Evolutionary conservation across 352 stramenopile species (phyloP).

Genomic region (Phytopythium cucurbitacearum): DNA sequence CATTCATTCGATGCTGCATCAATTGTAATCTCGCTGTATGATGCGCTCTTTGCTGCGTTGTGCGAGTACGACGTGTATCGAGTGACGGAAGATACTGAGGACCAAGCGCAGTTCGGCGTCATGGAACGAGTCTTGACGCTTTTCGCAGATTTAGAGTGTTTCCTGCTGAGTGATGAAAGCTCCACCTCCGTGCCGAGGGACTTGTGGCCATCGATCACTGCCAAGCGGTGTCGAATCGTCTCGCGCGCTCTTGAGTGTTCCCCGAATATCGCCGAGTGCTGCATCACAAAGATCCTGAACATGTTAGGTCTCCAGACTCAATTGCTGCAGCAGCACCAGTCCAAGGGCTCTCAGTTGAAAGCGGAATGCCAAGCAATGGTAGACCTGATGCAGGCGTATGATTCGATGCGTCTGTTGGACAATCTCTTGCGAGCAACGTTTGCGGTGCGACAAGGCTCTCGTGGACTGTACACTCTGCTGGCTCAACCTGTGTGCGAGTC

Average conservation of each 20-base stretch:
- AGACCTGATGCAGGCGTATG: conserved; percentile 66
- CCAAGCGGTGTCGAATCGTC: conserved; percentile 42
- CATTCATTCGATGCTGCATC: not conserved
- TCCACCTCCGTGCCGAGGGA: conserved; percentile 9
- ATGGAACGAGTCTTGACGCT: conserved; percentile 70
- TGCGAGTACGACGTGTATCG: conserved; percentile 76
- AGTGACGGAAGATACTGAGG: conserved; percentile 81
- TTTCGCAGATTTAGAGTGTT: conserved; percentile 13
- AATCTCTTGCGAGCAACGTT: conserved; percentile 39
- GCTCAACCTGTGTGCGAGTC: conserved; percentile 32
- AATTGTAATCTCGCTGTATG: conserved; percentile 45
- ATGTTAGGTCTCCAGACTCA: conserved; percentile 34
- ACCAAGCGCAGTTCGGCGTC: conserved; percentile 71
- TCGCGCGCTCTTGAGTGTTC: conserved; percentile 65
- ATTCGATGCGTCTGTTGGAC: conserved; percentile 83
- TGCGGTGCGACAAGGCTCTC: conserved; percentile 18
- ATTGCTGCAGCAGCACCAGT: conserved; percentile 2
- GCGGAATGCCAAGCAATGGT: conserved; percentile 39
- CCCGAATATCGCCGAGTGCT: conserved; percentile 73
- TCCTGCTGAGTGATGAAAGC: conserved; percentile 6
- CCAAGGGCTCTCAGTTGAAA: not conserved
- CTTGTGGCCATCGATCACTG: conserved; percentile 5
- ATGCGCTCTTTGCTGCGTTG: conserved; percentile 61
- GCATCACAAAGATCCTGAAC: conserved; percentile 53
- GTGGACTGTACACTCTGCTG: conserved; percentile 54